Percentiles rank a stretch among this genome's conserved stretches.
Evolutionary conservation across 495 filamentous ascomycete species (phyloP).

Genomic region (Neurospora sp.): DNA sequence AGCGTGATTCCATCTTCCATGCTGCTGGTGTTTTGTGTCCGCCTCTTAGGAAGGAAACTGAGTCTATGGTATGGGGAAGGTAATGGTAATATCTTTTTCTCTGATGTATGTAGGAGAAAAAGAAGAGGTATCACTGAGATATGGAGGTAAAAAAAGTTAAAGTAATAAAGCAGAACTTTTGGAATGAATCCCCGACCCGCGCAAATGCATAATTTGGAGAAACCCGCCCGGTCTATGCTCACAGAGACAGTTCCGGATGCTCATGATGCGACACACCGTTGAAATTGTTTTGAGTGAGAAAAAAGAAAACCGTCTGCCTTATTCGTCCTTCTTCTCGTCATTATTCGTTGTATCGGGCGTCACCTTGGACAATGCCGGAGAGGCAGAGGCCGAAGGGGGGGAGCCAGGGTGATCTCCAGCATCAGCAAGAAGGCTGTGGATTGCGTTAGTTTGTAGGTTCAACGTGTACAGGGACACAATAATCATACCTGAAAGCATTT

Average conservation of each 20-base stretch:
- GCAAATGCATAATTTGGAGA: conserved; percentile 30
- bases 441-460: conserved; percentile 18
- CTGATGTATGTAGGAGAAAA: background rate
- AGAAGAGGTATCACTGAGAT: background rate
- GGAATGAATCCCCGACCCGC: conserved; percentile 19
- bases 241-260: conserved; percentile 3
- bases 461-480: conserved; percentile 16
- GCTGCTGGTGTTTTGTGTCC: background rate
- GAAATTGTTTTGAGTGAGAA: conserved; percentile 12
- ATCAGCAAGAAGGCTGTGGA: conserved; percentile 36
- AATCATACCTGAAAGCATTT: conserved; percentile 79
- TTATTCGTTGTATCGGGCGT: conserved; percentile 44
- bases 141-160: conserved; percentile 1
- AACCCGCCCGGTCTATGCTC: conserved; percentile 33
- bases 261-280: conserved; percentile 22
- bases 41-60: background rate
- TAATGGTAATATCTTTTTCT: conserved; percentile 3
- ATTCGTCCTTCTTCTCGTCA: conserved; percentile 35
- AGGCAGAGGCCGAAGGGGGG: conserved; percentile 53
- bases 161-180: conserved; percentile 17
- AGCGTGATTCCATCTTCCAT: background rate
- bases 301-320: conserved; percentile 16
- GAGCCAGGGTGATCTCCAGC: conserved; percentile 47
- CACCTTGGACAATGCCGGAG: conserved; percentile 51
- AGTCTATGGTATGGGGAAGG: background rate